A percentile compares a stretch with the other conserved stretches of the same genome.
Evolutionary conservation across 169 alveolate species (phyloP).

Genomic region (Plasmodium yoelii): DNA sequence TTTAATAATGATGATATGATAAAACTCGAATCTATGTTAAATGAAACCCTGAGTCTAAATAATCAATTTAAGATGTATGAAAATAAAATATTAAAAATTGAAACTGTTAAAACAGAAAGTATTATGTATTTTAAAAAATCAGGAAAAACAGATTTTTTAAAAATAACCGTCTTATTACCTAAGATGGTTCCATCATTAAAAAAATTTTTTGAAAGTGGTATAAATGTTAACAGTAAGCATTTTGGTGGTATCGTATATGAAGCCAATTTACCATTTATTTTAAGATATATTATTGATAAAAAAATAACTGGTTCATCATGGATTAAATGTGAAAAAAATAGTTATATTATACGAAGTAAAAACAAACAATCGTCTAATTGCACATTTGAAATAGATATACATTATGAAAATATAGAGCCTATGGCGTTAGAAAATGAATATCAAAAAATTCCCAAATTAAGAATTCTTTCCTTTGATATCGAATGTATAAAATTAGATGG

Average conservation of each 20-base stretch:
- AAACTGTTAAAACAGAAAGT: constrained; percentile 81
- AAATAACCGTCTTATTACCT: constrained; percentile 88
- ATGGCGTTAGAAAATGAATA: constrained; percentile 74
- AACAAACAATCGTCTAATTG: constrained; percentile 75
- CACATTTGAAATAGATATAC: constrained; percentile 79
- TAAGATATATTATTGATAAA: constrained; percentile 96
- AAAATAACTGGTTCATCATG: constrained; percentile 97
- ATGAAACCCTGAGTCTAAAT: constrained; percentile 77
- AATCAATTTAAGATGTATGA: constrained; percentile 80
- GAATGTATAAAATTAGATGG: constrained; percentile 92
- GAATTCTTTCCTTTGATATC: constrained; percentile 80
- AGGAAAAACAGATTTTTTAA: constrained; percentile 84
- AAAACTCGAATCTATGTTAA: constrained; percentile 71
- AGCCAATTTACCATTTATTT: constrained; percentile 96
- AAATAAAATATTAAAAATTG: constrained; percentile 79
- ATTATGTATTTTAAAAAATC: constrained; percentile 83
- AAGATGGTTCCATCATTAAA: constrained; percentile 88
- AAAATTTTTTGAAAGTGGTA: constrained; percentile 86
- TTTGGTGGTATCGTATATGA: constrained; percentile 89
- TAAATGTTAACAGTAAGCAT: constrained; percentile 68
- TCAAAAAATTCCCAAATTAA: constrained; percentile 55
- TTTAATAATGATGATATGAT: constrained; percentile 78
- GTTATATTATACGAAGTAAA: constrained; percentile 40
- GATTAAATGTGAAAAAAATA: constrained; percentile 86
- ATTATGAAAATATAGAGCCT: constrained; percentile 84